phyloP scores from a whole-genome alignment of 2,329 filamentous ascomycete species.

The Teratosphaeria pseudoeucalypti region DNA sequence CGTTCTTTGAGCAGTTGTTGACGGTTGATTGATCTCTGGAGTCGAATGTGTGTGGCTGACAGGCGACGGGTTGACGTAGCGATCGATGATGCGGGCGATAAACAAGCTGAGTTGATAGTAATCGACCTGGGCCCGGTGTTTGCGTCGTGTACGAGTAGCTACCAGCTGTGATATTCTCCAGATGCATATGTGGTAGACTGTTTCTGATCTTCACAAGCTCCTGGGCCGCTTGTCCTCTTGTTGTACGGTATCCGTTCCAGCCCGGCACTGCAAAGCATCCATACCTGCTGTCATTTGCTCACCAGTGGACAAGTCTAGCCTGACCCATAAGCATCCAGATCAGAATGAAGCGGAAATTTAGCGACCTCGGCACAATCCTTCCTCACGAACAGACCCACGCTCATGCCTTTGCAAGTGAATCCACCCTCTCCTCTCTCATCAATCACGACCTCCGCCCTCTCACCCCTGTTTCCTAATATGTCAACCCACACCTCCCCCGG shows the following conservation, averaged over 20 bases:
- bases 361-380: slow-evolving; percentile 27
- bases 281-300: not conserved
- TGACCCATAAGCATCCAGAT: not conserved
- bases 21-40: not conserved
- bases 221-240: not conserved
- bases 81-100: not conserved
- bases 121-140: too few species aligned
- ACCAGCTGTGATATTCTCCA: not conserved
- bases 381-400: slow-evolving; percentile 54
- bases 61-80: not conserved
- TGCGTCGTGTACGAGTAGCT: not conserved
- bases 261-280: not conserved
- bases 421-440: slow-evolving; percentile 48
- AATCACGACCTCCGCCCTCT: slow-evolving; percentile 46
- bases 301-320: not conserved
- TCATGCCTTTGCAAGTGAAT: slow-evolving; percentile 46
- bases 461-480: slow-evolving; percentile 36
- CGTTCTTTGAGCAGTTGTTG: slow-evolving; percentile 32
- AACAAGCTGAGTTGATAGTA: not conserved
- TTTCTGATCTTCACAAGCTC: not conserved
- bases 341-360: slow-evolving; percentile 5
- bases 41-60: not conserved
- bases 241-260: not conserved
- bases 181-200: not conserved
- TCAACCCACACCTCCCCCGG: slow-evolving; percentile 55